phyloP scores from a whole-genome alignment of 2,329 filamentous ascomycete species.

The Colletotrichum sp. region DNA sequence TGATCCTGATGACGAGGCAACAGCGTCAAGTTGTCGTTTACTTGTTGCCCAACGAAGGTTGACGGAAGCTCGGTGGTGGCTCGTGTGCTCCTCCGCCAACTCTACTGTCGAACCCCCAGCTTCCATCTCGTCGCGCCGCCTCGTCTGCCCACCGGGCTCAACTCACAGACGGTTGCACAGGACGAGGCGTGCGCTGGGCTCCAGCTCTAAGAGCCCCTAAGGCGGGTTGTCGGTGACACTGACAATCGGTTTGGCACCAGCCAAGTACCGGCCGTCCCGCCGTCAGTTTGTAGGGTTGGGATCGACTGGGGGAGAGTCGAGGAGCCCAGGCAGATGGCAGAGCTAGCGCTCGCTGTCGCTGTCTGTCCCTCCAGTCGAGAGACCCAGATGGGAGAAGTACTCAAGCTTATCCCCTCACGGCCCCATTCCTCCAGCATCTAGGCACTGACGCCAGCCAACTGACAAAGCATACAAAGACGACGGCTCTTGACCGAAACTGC shows the following conservation, averaged over 20 bases:
- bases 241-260: neutral
- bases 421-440: neutral
- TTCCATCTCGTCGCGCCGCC: neutral
- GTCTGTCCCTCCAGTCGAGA: neutral
- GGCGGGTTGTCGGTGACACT: neutral
- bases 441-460: neutral
- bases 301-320: neutral
- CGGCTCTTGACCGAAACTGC: neutral
- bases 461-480: neutral
- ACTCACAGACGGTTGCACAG: neutral
- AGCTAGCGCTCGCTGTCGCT: neutral
- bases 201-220: neutral
- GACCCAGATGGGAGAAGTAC: neutral
- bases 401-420: neutral
- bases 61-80: neutral
- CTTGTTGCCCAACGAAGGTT: neutral
- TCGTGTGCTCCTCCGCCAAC: neutral
- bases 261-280: slow-evolving; percentile 4
- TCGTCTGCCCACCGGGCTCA: neutral
- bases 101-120: neutral
- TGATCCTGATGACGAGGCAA: neutral
- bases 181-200: neutral
- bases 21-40: neutral
- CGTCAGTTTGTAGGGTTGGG: neutral
- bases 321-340: neutral